A percentile compares a stretch with the other conserved stretches of the same genome.
These are phyloP conservation scores for Panicum miliaceum DNA, from an alignment of 176 grass and related monocot species.

Conservation along the genomic window DNA sequence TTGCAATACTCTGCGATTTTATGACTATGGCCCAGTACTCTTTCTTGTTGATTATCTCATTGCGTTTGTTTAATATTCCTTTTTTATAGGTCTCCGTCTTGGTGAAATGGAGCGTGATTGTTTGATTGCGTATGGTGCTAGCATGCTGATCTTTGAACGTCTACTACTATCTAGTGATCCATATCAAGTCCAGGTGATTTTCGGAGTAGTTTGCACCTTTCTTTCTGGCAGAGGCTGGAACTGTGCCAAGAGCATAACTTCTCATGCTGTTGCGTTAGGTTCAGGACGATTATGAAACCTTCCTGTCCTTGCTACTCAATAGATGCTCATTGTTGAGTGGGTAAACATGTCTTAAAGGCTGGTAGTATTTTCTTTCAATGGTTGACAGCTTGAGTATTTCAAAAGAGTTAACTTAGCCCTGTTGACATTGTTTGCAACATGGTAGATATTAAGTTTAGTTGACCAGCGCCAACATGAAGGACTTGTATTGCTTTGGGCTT, in stretches of 20 bases:
- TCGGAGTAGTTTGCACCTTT: constrained; percentile 24
- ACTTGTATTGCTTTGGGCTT: not conserved
- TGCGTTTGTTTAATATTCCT: constrained; percentile 11
- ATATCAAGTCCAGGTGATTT: constrained; percentile 92
- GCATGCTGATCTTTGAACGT: constrained; percentile 96
- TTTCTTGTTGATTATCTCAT: constrained; percentile 26
- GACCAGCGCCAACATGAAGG: not conserved
- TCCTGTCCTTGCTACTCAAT: constrained; percentile 4
- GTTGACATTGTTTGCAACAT: not conserved
- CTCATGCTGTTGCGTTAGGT: constrained; percentile 1
- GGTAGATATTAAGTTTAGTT: not conserved
- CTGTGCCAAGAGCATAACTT: constrained; percentile 3
- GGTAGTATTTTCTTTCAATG: not conserved
- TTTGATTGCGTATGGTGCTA: constrained; percentile 94
- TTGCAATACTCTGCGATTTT: constrained; percentile 29
- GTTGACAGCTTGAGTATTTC: not conserved
- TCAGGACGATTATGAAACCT: constrained; percentile 16
- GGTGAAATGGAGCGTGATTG: constrained; percentile 99
- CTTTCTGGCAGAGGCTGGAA: constrained; percentile 1
- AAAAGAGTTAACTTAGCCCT: constrained; percentile 4
- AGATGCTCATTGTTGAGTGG: constrained; percentile 18
- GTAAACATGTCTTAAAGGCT: not conserved
- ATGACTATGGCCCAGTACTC: not conserved
- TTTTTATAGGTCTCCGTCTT: constrained; percentile 69
- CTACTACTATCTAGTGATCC: constrained; percentile 97